phyloP scores from a whole-genome alignment of 2,329 filamentous ascomycete species.

The Penicillium sp. region DNA sequence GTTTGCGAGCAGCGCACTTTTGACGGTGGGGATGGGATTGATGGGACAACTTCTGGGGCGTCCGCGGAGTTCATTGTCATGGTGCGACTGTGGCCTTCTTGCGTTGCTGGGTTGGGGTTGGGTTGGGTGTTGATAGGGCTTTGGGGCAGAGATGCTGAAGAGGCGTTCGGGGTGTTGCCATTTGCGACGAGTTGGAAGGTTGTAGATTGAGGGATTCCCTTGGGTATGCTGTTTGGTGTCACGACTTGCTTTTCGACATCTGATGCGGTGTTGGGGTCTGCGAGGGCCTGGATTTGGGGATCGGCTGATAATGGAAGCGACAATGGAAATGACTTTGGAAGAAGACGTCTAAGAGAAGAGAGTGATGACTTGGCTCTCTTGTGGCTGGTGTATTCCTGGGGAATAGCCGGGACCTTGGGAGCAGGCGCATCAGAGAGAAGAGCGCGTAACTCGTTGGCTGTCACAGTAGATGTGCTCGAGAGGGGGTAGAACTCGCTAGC shows the following conservation, averaged over 20 bases:
- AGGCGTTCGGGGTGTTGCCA: neutral
- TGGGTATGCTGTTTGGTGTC: constrained; percentile 9
- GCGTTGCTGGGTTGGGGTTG: neutral
- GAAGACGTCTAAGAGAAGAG: constrained; percentile 33
- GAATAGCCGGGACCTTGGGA: constrained; percentile 22
- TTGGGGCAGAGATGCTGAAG: constrained; percentile 4
- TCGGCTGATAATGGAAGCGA: constrained; percentile 35
- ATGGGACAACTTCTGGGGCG: constrained; percentile 34
- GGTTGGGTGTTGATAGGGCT: neutral
- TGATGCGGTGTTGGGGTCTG: constrained; percentile 24
- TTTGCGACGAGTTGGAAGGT: neutral
- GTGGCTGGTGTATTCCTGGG: constrained; percentile 21
- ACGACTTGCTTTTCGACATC: constrained; percentile 31
- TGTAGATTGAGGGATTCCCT: constrained; percentile 1
- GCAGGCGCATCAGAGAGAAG: constrained; percentile 23
- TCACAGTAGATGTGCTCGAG: constrained; percentile 31
- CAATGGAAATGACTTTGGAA: constrained; percentile 30
- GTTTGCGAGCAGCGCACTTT: constrained; percentile 29
- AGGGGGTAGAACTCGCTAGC: constrained; percentile 23
- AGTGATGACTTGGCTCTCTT: constrained; percentile 34
- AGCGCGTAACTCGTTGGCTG: constrained; percentile 18
- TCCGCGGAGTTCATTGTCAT: constrained; percentile 35
- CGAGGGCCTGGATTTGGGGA: constrained; percentile 37
- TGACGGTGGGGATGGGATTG: constrained; percentile 18
- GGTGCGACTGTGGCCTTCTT: constrained; percentile 20